Percentiles rank a stretch among this genome's conserved stretches.
phyloP scores from a whole-genome alignment of 768 basidiomycete genomes.

The Sistotremastrum suecicum region DNA sequence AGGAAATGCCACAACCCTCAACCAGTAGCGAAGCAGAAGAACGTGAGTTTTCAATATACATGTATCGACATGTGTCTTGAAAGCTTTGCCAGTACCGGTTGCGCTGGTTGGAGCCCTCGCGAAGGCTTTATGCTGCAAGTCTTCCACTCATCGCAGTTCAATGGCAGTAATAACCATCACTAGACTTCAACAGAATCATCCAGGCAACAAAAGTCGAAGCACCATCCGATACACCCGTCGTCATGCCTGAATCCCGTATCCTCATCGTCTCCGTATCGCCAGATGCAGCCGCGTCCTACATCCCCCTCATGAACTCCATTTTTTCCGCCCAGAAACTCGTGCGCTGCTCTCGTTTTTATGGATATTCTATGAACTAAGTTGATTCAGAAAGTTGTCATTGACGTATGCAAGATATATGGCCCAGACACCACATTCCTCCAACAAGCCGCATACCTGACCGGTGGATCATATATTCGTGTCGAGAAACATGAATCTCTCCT shows the following conservation, averaged over 20 bases:
- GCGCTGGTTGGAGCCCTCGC: conserved; percentile 81
- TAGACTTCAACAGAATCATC: conserved; percentile 53
- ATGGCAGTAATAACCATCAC: conserved; percentile 26
- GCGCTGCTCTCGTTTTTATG: conserved; percentile 15
- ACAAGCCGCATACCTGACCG: conserved; percentile 91
- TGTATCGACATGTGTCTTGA: conserved; percentile 8
- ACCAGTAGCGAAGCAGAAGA: conserved; percentile 31
- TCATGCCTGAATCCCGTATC: conserved; percentile 40
- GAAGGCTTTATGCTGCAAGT: conserved; percentile 82
- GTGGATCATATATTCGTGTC: conserved; percentile 83
- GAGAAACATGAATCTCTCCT: conserved; percentile 72
- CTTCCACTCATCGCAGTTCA: conserved; percentile 7
- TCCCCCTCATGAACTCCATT: conserved; percentile 97
- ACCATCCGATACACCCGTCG: conserved; percentile 12
- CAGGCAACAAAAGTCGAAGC: conserved; percentile 17
- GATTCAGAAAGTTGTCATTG: conserved; percentile 84
- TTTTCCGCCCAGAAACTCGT: conserved; percentile 98
- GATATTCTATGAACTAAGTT: neutral
- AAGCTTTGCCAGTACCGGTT: conserved; percentile 30
- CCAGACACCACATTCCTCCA: conserved; percentile 91
- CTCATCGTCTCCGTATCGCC: conserved; percentile 84
- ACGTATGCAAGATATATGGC: conserved; percentile 85
- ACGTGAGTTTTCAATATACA: conserved; percentile 19
- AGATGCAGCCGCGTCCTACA: conserved; percentile 80
- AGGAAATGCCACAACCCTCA: conserved; percentile 40